Base-by-base conservation (phyloP, 768 basidiomycete species). In the Phaffia australis region DNA sequence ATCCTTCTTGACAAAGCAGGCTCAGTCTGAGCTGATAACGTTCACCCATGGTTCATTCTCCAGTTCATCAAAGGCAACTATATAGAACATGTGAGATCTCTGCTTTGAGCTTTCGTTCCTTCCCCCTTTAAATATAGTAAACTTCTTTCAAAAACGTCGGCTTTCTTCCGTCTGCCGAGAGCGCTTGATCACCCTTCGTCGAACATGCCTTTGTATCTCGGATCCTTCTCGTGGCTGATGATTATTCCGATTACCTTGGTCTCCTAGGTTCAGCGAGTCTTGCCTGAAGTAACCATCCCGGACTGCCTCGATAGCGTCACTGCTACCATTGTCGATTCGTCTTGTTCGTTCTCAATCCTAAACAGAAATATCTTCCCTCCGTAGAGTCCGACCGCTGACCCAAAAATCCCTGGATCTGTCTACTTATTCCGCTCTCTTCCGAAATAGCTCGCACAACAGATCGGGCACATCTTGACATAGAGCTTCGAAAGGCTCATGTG, bases 241-340 rank as follows among this genome's bases (percentile, higher is more conserved):
- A 4, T 30, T 15, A 29, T 23, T 54, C 29, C 16, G 5, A 5
- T 15, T 54, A 23, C 4, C 52, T 30, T 15, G 15, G 4, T 4
- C 25, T 11, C 3, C 15, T 73, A 95, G 93, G 92, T 95, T 56
- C 91, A 94, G 77, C 88, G 90, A 72, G 81, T 94, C 72, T 87
- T 97, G 50, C 94, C 94, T 3, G 94, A 97, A 77, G 92, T 99
- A 56, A 97, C 94, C 8, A 95, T 99, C 64, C 95, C 94, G 78
- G 90, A 95, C 56, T 94, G 92, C 25, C 90, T 94, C 58, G 92
- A 94, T 79, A 92, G 95, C 75, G 90, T 99, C 50, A 97, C 94
- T 1, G 97, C 93, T 4, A 89, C 93, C 75, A 97, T 99, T 69
- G 89, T 98, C 62, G 94, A 99, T 78, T 92, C 94, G 58, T 93